Evolutionary conservation across 306 rosid genomes (phyloP), one percentile per base, ranked within the genome.

Genomic region (Cucumis cinereus): DNA sequence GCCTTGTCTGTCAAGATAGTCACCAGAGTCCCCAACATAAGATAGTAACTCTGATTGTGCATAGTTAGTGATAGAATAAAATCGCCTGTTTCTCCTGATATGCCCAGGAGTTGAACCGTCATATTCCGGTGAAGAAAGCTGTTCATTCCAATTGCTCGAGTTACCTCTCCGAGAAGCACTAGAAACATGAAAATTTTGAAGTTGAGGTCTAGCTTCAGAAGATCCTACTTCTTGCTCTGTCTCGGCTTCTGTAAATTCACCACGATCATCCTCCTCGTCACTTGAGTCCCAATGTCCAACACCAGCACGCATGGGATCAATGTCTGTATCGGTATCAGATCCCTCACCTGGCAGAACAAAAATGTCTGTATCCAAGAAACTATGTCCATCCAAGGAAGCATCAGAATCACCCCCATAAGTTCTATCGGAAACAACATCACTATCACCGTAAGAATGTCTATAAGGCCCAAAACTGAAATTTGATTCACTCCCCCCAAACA

Each of bases 241-340:
- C 69, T 80, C 89, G 16, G 70, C 90, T 77, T 84, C 81, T 22
- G 81, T 91, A 89, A 85, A 82, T 70, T 77, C 96, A 75, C 83
- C 82, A 38, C 52, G 88, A 66, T 82, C 90, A 3, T 78, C 88
- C 11, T 84, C 95, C 33, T 35, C 75, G 15, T 88, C 92, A 74
- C 88, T 89, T 8, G 85, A 85, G 83, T 85, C 81, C 99, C 93
- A 90, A 17, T 82, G 92, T 83, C 82, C 41, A 13, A 86, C 84
- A 77, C 96, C 89, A 61, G 96, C 97, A 85, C 79, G 92, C 99
- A 95, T 92, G 26, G 99, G 99, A 84, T 95, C 98, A 26, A 92
- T 95, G 79, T 95, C 99, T 68, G 88, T 86, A 73, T 95, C 99
- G 61, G 89, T 88, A 45, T 88, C 89, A 61, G 81, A 83, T 77